Evolutionary conservation across 1,139 yeast species (phyloP).

Genomic region (Chernovozyma sophiae-reginae): DNA sequence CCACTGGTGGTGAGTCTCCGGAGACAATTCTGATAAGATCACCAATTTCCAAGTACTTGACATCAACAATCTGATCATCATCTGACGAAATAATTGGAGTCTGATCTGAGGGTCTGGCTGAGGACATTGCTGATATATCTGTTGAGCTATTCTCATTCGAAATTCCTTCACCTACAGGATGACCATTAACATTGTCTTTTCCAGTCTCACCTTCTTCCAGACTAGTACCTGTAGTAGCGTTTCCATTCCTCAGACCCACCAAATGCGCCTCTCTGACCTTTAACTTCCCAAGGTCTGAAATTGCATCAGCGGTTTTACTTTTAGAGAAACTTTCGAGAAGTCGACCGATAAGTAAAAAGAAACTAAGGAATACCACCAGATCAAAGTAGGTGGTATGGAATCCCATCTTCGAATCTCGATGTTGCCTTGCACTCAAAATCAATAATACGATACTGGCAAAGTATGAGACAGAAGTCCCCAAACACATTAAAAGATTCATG

Average conservation of each 20-base stretch:
- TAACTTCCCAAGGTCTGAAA: conserved; percentile 48
- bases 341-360: conserved; percentile 68
- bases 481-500: conserved; percentile 67
- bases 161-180: no score
- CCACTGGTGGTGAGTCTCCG: conserved; percentile 73
- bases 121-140: neutral
- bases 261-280: conserved; percentile 48
- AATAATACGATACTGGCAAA: conserved; percentile 62
- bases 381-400: conserved; percentile 69
- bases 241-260: conserved; percentile 15
- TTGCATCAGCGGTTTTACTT: conserved; percentile 62
- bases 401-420: conserved; percentile 32
- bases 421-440: conserved; percentile 37
- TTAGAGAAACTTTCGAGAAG: conserved; percentile 64
- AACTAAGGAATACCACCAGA: conserved; percentile 70
- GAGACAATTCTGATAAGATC: conserved; percentile 56
- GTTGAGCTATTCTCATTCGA: no score
- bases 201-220: conserved; percentile 15
- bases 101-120: neutral
- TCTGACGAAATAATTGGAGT: neutral
- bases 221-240: neutral
- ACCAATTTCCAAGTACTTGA: conserved; percentile 58
- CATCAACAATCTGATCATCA: conserved; percentile 36
- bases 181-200: conserved; percentile 11
- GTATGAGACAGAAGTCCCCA: conserved; percentile 72